Percentiles rank a stretch among this genome's conserved stretches.
phyloP scores from a whole-genome alignment of 331 rosid genomes.

The Phaseolus coccineus region DNA sequence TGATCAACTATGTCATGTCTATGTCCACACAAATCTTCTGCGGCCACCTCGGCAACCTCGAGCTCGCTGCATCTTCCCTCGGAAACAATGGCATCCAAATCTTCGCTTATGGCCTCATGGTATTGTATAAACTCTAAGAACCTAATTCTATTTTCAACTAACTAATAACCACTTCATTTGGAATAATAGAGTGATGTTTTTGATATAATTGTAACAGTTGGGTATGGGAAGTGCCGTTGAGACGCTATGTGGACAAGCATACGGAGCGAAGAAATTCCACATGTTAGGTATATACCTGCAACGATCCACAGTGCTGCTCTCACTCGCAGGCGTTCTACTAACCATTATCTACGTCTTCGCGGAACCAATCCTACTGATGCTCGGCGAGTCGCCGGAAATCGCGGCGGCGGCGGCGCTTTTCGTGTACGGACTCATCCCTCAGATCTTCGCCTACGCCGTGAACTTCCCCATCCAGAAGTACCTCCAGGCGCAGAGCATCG shows the following conservation, averaged over 20 bases:
- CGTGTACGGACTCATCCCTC: conserved; percentile 84
- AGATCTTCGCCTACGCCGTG: conserved; percentile 71
- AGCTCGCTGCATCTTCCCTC: conserved; percentile 81
- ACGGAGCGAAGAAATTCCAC: conserved; percentile 66
- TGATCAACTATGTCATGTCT: conserved; percentile 69
- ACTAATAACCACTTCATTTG: too few species aligned
- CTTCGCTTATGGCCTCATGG: conserved; percentile 71
- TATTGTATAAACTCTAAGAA: too few species aligned
- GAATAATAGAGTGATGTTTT: too few species aligned
- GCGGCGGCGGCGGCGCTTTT: conserved; percentile 67
- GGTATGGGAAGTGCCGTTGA: conserved; percentile 98
- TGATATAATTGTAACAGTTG: conserved; percentile 48
- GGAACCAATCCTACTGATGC: conserved; percentile 57
- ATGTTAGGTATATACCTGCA: conserved; percentile 80
- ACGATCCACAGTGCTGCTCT: conserved; percentile 68
- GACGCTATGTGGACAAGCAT: conserved; percentile 87
- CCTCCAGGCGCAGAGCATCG: conserved; percentile 86
- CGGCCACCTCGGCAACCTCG: conserved; percentile 77
- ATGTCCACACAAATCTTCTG: conserved; percentile 74
- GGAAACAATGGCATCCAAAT: conserved; percentile 81
- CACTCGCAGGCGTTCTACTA: conserved; percentile 50
- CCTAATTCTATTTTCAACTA: too few species aligned
- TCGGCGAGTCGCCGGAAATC: conserved; percentile 65
- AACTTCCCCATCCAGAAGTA: conserved; percentile 89
- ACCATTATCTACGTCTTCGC: conserved; percentile 57